Evolutionary conservation across 371 early-diverging fungal genomes (phyloP).

Genomic region (Ordospora colligata): DNA sequence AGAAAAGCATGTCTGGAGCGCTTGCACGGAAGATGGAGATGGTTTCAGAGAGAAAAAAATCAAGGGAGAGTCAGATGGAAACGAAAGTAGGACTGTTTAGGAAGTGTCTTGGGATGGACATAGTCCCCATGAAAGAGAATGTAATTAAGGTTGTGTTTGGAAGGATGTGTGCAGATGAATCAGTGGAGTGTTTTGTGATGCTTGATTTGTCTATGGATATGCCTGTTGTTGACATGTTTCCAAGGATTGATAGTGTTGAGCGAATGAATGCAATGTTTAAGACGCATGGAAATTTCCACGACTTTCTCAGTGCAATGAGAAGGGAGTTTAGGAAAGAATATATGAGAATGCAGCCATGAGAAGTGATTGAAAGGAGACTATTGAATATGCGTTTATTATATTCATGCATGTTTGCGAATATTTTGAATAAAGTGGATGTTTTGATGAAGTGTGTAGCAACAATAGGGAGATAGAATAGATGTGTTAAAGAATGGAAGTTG

Average conservation of each 20-base stretch:
- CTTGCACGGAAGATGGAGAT: constrained; percentile 3
- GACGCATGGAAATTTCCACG: constrained; percentile 21
- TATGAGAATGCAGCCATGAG: neutral
- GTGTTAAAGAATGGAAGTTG: no score
- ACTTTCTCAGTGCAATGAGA: constrained; percentile 17
- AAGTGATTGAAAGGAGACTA: neutral
- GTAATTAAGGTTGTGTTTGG: constrained; percentile 31
- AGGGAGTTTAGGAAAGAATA: constrained; percentile 31
- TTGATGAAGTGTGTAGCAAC: neutral
- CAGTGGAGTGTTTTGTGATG: constrained; percentile 29
- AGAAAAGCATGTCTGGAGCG: neutral
- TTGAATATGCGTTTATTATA: neutral
- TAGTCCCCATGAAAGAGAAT: constrained; percentile 8
- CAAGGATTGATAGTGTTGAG: constrained; percentile 29
- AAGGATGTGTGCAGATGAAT: constrained; percentile 6
- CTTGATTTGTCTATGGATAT: constrained; percentile 26
- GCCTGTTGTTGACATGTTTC: constrained; percentile 24
- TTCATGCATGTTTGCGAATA: neutral
- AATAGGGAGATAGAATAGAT: no score
- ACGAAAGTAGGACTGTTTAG: neutral
- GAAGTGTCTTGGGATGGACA: constrained; percentile 41
- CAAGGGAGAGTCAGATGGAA: constrained; percentile 10
- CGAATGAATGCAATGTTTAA: constrained; percentile 13
- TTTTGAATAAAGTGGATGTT: neutral
- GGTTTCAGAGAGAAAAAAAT: neutral